Evolutionary conservation across 1,284 basidiomycete genomes (phyloP), one percentile per base, ranked within the genome.

Genomic region (Rhodotorula mucilaginosa): DNA sequence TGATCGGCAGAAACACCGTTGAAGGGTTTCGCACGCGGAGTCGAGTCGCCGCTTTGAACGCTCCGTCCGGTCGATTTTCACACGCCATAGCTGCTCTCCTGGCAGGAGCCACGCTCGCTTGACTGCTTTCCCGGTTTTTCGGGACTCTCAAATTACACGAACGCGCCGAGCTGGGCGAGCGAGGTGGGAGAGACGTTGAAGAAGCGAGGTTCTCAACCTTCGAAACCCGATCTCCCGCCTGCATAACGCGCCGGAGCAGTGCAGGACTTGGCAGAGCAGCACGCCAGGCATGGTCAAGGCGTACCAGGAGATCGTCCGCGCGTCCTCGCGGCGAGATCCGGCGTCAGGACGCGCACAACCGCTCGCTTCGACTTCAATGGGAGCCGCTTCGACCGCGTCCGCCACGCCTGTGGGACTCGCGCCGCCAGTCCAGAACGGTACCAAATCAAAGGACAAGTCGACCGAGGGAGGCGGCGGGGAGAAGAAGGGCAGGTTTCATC

Each of bases 241-340:
- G 13, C 52, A 15, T n/a, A 21, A n/a, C 52, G 23, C n/a, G 10
- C n/a, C 21, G 23, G 52, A 26, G 23, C n/a, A 13, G 51, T 12
- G 26, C 51, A 16, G 23, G 52, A 23, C n/a, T 23, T 23, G 23
- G 13, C 23, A n/a, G 54, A 12, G 54, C 1, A 44, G 2, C 39
- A 44, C 7, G 39, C 1, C 7, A 12, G 39, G 2, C 15, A 56
- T 56, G 54, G 54, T 68, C 26, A 54, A 58, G 60, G 62, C 57
- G 46, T 72, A 72, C 59, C 70, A 72, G 34, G 67, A 72, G 67
- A 72, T 72, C 44, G 29, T 72, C 0, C 60, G 70, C 13, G 46
- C 49, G 1, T 63, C 49, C 7, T 63, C 60, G 31, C 68, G 61
- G 34, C 68, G 68, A 19, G 46, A 39, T 23, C 58, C 61, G 8